Conservation (phyloP, 129 eudicot species). For the Solidago caesia region DNA sequence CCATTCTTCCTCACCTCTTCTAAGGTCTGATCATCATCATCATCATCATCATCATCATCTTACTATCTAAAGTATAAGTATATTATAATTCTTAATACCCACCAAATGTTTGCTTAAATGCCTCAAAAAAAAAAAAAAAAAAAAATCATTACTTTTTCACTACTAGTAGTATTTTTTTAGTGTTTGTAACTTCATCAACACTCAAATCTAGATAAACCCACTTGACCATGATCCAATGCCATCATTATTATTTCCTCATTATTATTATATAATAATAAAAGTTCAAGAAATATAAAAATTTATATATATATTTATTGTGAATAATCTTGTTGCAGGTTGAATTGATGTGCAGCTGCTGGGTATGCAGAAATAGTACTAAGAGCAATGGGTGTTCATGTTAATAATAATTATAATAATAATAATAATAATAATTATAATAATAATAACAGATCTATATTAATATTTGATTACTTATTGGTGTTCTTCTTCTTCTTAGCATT, state of each 20-base stretch:
- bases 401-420: no score
- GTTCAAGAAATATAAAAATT: background rate
- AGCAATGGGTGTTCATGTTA: slow-evolving; percentile 51
- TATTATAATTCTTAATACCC: background rate
- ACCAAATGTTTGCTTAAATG: slow-evolving; percentile 13
- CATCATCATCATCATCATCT: background rate
- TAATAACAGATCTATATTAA: slow-evolving; percentile 45
- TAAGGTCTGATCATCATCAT: slow-evolving; percentile 21
- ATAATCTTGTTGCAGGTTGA: slow-evolving; percentile 28
- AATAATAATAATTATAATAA: background rate
- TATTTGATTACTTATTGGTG: slow-evolving; percentile 16
- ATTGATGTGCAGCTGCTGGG: slow-evolving; percentile 38
- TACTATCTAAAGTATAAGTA: no score
- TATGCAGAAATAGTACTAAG: slow-evolving; percentile 32
- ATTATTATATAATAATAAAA: background rate
- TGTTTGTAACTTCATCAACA: slow-evolving; percentile 15
- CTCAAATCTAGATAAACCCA: slow-evolving; percentile 25
- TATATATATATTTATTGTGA: background rate
- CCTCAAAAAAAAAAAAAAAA: background rate
- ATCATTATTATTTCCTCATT: slow-evolving; percentile 1
- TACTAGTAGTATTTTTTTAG: no score
- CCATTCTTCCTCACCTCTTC: slow-evolving; percentile 26
- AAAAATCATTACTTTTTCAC: no score
- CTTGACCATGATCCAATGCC: slow-evolving; percentile 37
- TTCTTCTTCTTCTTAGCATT: slow-evolving; percentile 41